Conservation (phyloP, 129 eudicot genomes). For the Oenanthe sinensis region DNA sequence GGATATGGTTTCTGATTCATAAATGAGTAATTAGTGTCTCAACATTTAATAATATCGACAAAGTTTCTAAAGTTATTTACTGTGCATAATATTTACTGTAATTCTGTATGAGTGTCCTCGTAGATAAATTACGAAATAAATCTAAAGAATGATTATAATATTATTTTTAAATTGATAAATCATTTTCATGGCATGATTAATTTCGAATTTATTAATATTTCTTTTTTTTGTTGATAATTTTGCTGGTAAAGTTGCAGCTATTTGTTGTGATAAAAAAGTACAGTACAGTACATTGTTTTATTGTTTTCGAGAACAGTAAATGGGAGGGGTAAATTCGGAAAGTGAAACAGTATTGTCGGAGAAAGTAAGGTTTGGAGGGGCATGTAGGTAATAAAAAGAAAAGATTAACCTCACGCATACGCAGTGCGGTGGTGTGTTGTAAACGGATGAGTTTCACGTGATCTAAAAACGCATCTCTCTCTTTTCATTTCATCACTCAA, state of each 20-base stretch:
- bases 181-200: too few relatives aligned
- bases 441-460: neutral
- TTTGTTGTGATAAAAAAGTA: too few relatives aligned
- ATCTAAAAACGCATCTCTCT: neutral
- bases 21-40: neutral
- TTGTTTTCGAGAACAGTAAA: too few relatives aligned
- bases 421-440: neutral
- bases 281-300: too few relatives aligned
- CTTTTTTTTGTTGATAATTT: too few relatives aligned
- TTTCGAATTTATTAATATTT: too few relatives aligned
- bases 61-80: too few relatives aligned
- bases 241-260: too few relatives aligned
- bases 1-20: neutral
- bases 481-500: neutral
- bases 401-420: neutral
- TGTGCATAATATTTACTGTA: too few relatives aligned
- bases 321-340: neutral
- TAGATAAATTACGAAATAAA: too few relatives aligned
- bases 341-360: neutral
- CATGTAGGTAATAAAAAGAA: neutral
- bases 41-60: neutral
- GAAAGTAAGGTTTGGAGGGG: neutral
- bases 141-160: neutral
- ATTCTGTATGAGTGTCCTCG: too few relatives aligned
- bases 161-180: neutral